These are phyloP conservation scores for Yamadazyma triangularis DNA, from an alignment of 1,139 yeast genomes.

Conservation along the genomic window DNA sequence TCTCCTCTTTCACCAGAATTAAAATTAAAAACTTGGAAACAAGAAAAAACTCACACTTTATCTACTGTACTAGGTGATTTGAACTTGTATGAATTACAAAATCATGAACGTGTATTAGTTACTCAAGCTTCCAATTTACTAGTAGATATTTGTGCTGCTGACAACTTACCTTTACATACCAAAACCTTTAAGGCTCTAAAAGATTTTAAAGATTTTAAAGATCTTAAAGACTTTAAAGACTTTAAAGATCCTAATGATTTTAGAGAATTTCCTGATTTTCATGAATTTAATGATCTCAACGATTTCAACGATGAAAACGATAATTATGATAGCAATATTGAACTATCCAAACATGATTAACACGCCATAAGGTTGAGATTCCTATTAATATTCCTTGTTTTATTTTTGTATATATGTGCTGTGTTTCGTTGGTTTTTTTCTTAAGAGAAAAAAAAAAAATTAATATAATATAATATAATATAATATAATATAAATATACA, in stretches of 20 bases:
- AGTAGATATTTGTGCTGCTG: not conserved
- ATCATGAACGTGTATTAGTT: not conserved
- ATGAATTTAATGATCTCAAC: not conserved
- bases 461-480: too few relatives aligned
- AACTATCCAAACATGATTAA: not conserved
- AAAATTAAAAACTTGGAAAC: not conserved
- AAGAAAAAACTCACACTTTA: not conserved
- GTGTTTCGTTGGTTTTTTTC: too few relatives aligned
- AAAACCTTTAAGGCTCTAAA: too few relatives aligned
- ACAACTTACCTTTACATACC: not conserved
- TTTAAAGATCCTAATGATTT: not conserved
- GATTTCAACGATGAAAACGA: not conserved
- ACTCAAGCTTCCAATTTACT: not conserved
- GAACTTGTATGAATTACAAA: not conserved
- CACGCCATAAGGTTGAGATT: too few relatives aligned
- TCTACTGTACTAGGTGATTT: not conserved
- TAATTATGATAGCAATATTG: not conserved
- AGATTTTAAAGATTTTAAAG: not conserved
- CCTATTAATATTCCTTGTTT: too few relatives aligned
- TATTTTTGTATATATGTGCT: too few relatives aligned
- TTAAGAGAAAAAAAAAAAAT: too few relatives aligned
- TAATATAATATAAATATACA: too few relatives aligned
- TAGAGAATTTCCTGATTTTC: not conserved
- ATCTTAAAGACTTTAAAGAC: not conserved
- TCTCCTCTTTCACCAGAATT: not conserved